A percentile compares a stretch with the other conserved stretches of the same genome.
Evolutionary conservation across 2,329 filamentous ascomycete genomes (phyloP).

Genomic region (Penicillium frequentans): DNA sequence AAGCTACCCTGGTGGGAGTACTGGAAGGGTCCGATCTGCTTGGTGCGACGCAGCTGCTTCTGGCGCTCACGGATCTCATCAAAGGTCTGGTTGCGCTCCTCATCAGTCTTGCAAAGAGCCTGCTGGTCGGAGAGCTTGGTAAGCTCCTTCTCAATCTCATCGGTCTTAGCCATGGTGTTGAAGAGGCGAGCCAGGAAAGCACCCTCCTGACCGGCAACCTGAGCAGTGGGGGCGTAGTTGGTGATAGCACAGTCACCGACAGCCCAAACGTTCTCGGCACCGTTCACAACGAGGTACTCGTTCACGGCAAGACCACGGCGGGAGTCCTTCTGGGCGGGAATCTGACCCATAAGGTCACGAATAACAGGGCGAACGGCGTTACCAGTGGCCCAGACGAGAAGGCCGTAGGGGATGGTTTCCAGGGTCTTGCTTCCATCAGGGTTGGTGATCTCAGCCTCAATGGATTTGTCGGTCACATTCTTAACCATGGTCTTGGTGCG

Average conservation of each 20-base stretch:
- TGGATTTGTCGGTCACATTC: slow-evolving; percentile 87
- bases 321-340: slow-evolving; percentile 92
- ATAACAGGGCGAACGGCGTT: slow-evolving; percentile 89
- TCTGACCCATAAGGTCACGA: slow-evolving; percentile 86
- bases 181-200: slow-evolving; percentile 92
- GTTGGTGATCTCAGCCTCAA: slow-evolving; percentile 81
- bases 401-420: slow-evolving; percentile 85
- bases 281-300: slow-evolving; percentile 98
- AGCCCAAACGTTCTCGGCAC: slow-evolving; percentile 95
- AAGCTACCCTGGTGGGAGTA: slow-evolving; percentile 97
- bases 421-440: slow-evolving; percentile 82
- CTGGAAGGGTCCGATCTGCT: slow-evolving; percentile 95
- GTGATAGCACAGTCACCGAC: slow-evolving; percentile 96
- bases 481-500: slow-evolving; percentile 99
- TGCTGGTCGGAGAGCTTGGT: slow-evolving; percentile 64
- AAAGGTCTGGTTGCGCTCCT: slow-evolving; percentile 58
- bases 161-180: slow-evolving; percentile 98
- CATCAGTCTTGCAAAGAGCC: slow-evolving; percentile 66
- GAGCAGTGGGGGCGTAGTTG: slow-evolving; percentile 95
- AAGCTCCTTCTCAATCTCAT: slow-evolving; percentile 75
- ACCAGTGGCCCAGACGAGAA: slow-evolving; percentile 97
- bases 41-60: slow-evolving; percentile 82
- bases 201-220: slow-evolving; percentile 95
- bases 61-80: slow-evolving; percentile 83
- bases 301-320: slow-evolving; percentile 94